Percentiles rank a stretch among this genome's conserved stretches.
phyloP scores from a whole-genome alignment of 2,329 filamentous ascomycete species.

The Penicillium brevicompactum region DNA sequence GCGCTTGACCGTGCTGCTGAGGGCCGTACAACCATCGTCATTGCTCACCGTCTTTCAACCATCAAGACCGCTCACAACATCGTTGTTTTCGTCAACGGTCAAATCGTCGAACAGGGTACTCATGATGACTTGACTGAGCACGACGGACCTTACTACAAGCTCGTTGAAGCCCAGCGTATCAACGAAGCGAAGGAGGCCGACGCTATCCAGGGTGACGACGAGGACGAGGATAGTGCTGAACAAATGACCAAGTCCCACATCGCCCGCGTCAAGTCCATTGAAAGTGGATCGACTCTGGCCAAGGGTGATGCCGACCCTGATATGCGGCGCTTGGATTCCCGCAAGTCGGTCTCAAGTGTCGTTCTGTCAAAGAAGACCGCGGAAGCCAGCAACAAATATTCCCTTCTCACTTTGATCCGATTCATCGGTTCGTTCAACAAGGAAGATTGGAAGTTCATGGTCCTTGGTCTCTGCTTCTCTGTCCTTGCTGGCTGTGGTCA shows the following conservation, averaged over 20 bases:
- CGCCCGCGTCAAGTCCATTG: constrained; percentile 35
- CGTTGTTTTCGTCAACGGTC: constrained; percentile 82
- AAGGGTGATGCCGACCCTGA: constrained; percentile 31
- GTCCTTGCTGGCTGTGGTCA: constrained; percentile 80
- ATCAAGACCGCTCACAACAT: constrained; percentile 96
- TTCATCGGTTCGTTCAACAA: constrained; percentile 80
- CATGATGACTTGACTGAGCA: constrained; percentile 76
- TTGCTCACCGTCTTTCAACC: constrained; percentile 92
- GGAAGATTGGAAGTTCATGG: constrained; percentile 71
- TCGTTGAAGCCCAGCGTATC: constrained; percentile 88
- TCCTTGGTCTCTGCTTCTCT: constrained; percentile 71
- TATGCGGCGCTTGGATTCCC: constrained; percentile 49
- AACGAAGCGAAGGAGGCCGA: constrained; percentile 53
- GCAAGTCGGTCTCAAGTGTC: constrained; percentile 66
- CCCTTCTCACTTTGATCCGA: constrained; percentile 74
- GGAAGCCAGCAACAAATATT: constrained; percentile 61
- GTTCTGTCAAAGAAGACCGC: constrained; percentile 61
- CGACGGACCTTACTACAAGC: constrained; percentile 74
- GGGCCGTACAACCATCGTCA: constrained; percentile 91
- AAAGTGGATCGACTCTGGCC: constrained; percentile 28
- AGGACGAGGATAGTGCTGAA: constrained; percentile 29
- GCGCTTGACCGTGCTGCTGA: constrained; percentile 83
- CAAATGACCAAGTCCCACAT: constrained; percentile 31
- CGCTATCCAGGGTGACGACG: constrained; percentile 30
- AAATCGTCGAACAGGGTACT: constrained; percentile 89